Percentiles rank a stretch among this genome's conserved stretches.
These are phyloP conservation scores for Zygoascus tannicola DNA, from an alignment of 805 yeast genomes.

Conservation along the genomic window DNA sequence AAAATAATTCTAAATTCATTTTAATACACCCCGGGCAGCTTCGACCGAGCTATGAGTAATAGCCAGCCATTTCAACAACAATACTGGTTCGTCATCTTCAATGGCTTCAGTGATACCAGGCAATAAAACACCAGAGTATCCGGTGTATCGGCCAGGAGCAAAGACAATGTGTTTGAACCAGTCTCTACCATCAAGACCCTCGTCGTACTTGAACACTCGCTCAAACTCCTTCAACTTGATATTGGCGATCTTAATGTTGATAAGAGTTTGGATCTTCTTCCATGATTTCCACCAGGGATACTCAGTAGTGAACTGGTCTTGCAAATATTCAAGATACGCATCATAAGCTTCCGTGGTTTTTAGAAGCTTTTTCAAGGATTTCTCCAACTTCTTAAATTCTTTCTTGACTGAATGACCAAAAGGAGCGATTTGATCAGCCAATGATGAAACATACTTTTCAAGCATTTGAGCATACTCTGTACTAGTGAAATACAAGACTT, in stretches of 20 bases:
- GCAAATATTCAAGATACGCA: slow-evolving; percentile 37
- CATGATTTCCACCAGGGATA: slow-evolving; percentile 62
- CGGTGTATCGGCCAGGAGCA: slow-evolving; percentile 52
- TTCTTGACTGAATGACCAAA: not conserved
- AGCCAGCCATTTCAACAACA: slow-evolving; percentile 33
- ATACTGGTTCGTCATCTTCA: slow-evolving; percentile 36
- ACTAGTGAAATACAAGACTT: slow-evolving; percentile 37
- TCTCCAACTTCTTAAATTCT: slow-evolving; percentile 14
- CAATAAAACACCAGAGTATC: slow-evolving; percentile 48
- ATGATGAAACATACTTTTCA: slow-evolving; percentile 30
- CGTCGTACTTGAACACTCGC: slow-evolving; percentile 36
- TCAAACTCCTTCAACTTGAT: slow-evolving; percentile 36
- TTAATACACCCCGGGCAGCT: slow-evolving; percentile 8
- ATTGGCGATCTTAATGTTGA: slow-evolving; percentile 29
- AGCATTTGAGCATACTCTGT: slow-evolving; percentile 35
- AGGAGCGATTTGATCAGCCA: slow-evolving; percentile 13
- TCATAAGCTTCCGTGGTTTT: slow-evolving; percentile 39
- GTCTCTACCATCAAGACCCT: slow-evolving; percentile 41
- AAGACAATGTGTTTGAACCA: slow-evolving; percentile 56
- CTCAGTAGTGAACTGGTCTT: slow-evolving; percentile 47
- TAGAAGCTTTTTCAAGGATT: slow-evolving; percentile 19
- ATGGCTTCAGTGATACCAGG: slow-evolving; percentile 49
- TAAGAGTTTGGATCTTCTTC: slow-evolving; percentile 19
- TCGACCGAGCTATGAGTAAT: slow-evolving; percentile 20
- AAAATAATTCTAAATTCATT: too few relatives aligned